phyloP scores from a whole-genome alignment of 352 stramenopile species.

The Blastocystis sp. region DNA sequence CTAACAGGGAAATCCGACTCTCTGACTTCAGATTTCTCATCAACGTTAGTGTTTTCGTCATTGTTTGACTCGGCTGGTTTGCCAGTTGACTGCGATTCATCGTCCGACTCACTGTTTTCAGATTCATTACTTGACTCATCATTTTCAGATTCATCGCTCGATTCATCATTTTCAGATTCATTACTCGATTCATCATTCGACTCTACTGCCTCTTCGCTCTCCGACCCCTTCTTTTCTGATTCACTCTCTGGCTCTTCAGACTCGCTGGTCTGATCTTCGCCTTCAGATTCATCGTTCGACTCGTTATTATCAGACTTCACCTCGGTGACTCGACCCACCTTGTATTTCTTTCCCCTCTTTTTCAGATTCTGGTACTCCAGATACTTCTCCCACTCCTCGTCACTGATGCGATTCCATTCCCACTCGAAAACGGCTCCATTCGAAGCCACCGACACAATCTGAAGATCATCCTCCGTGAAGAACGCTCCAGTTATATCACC shows the following conservation, averaged over 20 bases:
- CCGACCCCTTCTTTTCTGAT: not conserved
- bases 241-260: slow-evolving; percentile 18
- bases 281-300: not conserved
- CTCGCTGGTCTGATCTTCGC: slow-evolving; percentile 17
- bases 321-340: not conserved
- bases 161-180: not conserved
- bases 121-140: slow-evolving; percentile 63
- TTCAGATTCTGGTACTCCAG: not conserved
- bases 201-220: not conserved
- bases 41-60: slow-evolving; percentile 48
- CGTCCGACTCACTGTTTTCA: slow-evolving; percentile 65
- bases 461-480: slow-evolving; percentile 73
- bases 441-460: slow-evolving; percentile 76
- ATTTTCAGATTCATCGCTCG: slow-evolving; percentile 66
- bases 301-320: not conserved
- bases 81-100: slow-evolving; percentile 9
- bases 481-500: slow-evolving; percentile 77
- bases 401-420: slow-evolving; percentile 66
- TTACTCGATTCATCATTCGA: not conserved
- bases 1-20: not conserved
- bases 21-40: not conserved
- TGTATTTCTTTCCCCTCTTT: slow-evolving; percentile 12
- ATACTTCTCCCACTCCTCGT: not conserved
- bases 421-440: slow-evolving; percentile 79
- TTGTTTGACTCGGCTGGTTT: slow-evolving; percentile 28